Percentiles rank a stretch among this genome's conserved stretches.
phyloP scores from a whole-genome alignment of 768 basidiomycete genomes.

The Leccinum pellstonianum region DNA sequence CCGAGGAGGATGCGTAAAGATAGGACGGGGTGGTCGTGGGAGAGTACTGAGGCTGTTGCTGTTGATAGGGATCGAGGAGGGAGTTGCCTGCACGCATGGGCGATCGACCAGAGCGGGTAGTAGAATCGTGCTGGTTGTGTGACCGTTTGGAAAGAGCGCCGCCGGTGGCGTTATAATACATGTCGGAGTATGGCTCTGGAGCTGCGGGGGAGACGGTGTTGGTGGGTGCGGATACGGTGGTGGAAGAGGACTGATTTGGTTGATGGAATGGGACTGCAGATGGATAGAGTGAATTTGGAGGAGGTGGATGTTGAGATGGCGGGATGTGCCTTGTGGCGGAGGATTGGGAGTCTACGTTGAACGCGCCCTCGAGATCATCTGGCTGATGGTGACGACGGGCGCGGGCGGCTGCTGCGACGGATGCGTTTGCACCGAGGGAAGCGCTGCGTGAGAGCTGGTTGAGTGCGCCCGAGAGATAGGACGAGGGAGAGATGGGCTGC shows the following conservation, averaged over 20 bases:
- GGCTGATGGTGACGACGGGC: slow-evolving; percentile 64
- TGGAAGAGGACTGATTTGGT: slow-evolving; percentile 14
- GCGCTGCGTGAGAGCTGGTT: slow-evolving; percentile 63
- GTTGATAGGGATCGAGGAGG: slow-evolving; percentile 70
- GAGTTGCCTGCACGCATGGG: slow-evolving; percentile 58
- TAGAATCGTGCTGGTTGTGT: slow-evolving; percentile 53
- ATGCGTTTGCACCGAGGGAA: slow-evolving; percentile 53
- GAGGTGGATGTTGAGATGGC: slow-evolving; percentile 38
- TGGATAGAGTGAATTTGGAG: slow-evolving; percentile 52
- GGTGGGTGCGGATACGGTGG: slow-evolving; percentile 25
- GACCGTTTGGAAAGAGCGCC: slow-evolving; percentile 54
- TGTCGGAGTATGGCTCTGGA: slow-evolving; percentile 52
- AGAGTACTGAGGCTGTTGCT: slow-evolving; percentile 63
- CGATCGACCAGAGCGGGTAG: slow-evolving; percentile 53
- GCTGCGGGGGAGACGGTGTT: slow-evolving; percentile 22
- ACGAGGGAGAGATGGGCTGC: slow-evolving; percentile 40
- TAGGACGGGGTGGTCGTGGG: slow-evolving; percentile 51
- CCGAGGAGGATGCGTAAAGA: slow-evolving; percentile 38
- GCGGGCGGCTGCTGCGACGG: slow-evolving; percentile 43
- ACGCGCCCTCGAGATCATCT: slow-evolving; percentile 64
- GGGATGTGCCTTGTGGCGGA: slow-evolving; percentile 26
- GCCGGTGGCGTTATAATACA: slow-evolving; percentile 57
- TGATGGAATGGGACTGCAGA: slow-evolving; percentile 58
- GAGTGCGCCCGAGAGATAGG: slow-evolving; percentile 51
- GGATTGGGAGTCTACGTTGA: slow-evolving; percentile 35